Evolutionary conservation across 768 basidiomycete species (phyloP), one percentile per base, ranked within the genome.

Genomic region (Psilocybe subaeruginosa): DNA sequence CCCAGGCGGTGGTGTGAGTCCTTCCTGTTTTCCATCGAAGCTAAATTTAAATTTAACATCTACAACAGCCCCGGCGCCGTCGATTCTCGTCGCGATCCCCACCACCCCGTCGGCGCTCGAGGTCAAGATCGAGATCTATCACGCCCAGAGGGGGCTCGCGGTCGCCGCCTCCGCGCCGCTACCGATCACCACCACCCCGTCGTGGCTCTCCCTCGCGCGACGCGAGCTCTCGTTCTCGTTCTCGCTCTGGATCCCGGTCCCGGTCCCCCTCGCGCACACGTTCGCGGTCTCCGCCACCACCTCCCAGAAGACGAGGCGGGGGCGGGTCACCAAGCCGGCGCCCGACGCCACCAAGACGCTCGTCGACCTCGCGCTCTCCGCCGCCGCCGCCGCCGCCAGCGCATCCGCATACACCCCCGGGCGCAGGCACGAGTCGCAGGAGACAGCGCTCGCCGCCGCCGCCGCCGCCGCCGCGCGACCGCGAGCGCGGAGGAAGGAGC

Each of bases 81-180:
- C 80, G 82, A 16, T 76, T 75, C 33, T 78, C 62, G 5, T 63
- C 80, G 48, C 81, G 80, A 7, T 80, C 82, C 12, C 78, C 80
- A n/a, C 81, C 84, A 37, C 81, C 78, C 2, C 81, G 78, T 41
- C 78, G 80, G 53, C 82, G 85, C 47, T 79, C 70, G 16, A 19
- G 85, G 46, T 79, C 70, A 16, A 19, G 85, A 43, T 79, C 70
- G 65, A 80, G 63, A 64, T 81, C 69, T 61, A 54, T 68, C 17
- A 69, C 70, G 2, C 66, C 69, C 7, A 58, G 67, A 56, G 23
- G 48, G 54, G 23, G 48, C 58, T 80, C 81, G 11, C 75, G 74
- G 30, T 77, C 77, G 31, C 81, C 80, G 8, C 76, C 75, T 6
- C 48, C 49, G 16, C 67, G 67, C 54, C 62, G 71, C 31, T 68